phyloP scores from a whole-genome alignment of 2,329 filamentous ascomycete species.

The Penicillium olsonii region DNA sequence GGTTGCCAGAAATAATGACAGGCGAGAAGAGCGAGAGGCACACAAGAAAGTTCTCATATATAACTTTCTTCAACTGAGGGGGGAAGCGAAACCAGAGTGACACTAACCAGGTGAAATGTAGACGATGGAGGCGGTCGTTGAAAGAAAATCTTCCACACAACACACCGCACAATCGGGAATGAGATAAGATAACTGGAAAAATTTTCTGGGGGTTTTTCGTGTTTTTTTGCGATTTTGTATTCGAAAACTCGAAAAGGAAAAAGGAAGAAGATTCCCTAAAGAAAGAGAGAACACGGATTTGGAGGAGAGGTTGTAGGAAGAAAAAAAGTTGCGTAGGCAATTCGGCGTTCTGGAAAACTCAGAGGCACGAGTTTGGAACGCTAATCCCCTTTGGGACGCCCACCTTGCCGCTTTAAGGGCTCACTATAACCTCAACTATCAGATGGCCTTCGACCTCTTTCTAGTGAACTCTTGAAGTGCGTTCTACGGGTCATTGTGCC shows the following conservation, averaged over 20 bases:
- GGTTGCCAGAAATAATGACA: neutral
- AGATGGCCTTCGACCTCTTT: too few species aligned
- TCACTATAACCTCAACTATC: constrained; percentile 10
- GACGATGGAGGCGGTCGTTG: constrained; percentile 27
- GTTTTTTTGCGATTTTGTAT: constrained; percentile 39
- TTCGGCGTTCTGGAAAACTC: constrained; percentile 35
- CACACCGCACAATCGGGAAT: constrained; percentile 37
- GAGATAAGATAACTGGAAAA: constrained; percentile 31
- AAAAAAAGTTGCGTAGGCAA: constrained; percentile 32
- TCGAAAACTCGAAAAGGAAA: constrained; percentile 36
- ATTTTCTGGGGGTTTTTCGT: constrained; percentile 41
- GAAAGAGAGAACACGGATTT: constrained; percentile 25
- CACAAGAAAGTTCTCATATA: neutral
- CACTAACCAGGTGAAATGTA: constrained; percentile 24
- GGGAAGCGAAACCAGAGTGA: constrained; percentile 12
- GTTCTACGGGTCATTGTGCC: neutral
- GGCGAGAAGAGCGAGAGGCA: neutral
- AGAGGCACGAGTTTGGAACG: constrained; percentile 25
- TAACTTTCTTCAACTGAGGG: constrained; percentile 2
- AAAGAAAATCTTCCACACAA: constrained; percentile 30
- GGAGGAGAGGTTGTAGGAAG: constrained; percentile 23
- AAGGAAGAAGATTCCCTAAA: constrained; percentile 29
- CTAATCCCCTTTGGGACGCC: constrained; percentile 26
- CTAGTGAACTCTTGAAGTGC: too few species aligned
- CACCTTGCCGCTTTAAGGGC: constrained; percentile 20